Conservation (phyloP, 169 alveolate species). For the Neospora caninum region DNA sequence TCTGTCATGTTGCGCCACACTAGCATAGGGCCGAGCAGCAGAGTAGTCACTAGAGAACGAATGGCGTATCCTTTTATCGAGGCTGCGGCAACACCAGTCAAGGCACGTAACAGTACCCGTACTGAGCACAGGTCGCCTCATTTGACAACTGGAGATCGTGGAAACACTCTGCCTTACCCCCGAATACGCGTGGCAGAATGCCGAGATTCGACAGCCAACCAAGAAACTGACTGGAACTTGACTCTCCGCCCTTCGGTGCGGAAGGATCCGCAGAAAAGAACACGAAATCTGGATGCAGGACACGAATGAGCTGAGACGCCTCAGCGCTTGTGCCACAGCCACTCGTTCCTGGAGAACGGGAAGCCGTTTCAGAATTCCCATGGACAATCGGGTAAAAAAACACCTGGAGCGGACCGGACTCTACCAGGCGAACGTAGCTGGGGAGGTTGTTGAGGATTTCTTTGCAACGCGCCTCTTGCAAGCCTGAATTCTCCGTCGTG, state of each 20-base stretch:
- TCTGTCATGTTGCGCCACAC: too few relatives aligned
- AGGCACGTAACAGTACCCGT: too few relatives aligned
- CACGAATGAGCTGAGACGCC: slow-evolving; percentile 29
- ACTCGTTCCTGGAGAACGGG: not conserved
- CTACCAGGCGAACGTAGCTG: not conserved
- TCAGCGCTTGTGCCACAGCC: slow-evolving; percentile 29
- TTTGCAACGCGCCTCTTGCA: not conserved
- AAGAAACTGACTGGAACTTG: not conserved
- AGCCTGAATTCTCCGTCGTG: not conserved
- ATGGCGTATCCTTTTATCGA: too few relatives aligned
- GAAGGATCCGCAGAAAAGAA: not conserved
- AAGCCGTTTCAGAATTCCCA: not conserved
- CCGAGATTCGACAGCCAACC: not conserved
- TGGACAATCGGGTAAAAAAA: not conserved
- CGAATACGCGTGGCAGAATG: not conserved
- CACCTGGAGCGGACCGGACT: not conserved
- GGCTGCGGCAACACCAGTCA: too few relatives aligned
- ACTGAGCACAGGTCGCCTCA: too few relatives aligned
- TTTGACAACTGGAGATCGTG: too few relatives aligned
- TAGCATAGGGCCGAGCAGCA: too few relatives aligned
- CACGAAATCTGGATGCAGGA: not conserved
- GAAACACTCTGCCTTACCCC: not conserved
- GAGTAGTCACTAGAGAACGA: too few relatives aligned
- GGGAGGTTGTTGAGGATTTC: not conserved
- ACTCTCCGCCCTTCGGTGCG: not conserved